Evolutionary conservation across 129 eudicot species (phyloP).

Genomic region (Smallanthus sonchifolius): DNA sequence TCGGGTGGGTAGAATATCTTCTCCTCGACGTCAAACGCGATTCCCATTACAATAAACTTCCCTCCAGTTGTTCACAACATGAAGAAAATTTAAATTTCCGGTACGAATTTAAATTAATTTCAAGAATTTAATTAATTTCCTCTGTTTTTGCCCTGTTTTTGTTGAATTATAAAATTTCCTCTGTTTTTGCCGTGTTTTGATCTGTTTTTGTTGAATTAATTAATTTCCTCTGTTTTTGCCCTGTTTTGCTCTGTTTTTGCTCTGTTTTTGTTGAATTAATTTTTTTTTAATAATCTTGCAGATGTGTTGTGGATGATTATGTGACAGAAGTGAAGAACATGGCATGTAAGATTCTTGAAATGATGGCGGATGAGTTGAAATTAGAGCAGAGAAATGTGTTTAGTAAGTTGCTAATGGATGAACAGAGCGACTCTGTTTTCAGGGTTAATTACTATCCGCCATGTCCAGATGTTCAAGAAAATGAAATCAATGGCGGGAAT

Average conservation of each 20-base stretch:
- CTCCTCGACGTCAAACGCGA: conserved; percentile 48
- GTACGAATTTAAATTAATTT: conserved; percentile 30
- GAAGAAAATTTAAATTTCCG: conserved; percentile 40
- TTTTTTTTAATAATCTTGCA: conserved; percentile 12
- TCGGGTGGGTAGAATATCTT: conserved; percentile 82
- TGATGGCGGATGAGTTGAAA: conserved; percentile 72
- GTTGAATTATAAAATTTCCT: too few relatives aligned
- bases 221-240: neutral
- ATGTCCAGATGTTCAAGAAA: conserved; percentile 30
- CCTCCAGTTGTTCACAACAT: conserved; percentile 34
- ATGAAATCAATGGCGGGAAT: conserved; percentile 22
- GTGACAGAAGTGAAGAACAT: conserved; percentile 52
- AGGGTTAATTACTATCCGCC: conserved; percentile 36
- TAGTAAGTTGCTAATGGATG: conserved; percentile 55
- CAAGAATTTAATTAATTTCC: neutral
- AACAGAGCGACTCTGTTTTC: conserved; percentile 40
- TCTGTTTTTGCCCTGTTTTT: neutral
- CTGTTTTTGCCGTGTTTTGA: neutral
- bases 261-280: neutral
- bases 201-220: too few relatives aligned
- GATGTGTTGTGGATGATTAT: conserved; percentile 51
- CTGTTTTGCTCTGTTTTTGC: neutral
- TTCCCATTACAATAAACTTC: conserved; percentile 24
- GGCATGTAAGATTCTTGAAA: conserved; percentile 71
- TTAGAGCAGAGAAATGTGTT: conserved; percentile 51